Conservation (phyloP, 345 rosid genomes). For the Psidium guajava region DNA sequence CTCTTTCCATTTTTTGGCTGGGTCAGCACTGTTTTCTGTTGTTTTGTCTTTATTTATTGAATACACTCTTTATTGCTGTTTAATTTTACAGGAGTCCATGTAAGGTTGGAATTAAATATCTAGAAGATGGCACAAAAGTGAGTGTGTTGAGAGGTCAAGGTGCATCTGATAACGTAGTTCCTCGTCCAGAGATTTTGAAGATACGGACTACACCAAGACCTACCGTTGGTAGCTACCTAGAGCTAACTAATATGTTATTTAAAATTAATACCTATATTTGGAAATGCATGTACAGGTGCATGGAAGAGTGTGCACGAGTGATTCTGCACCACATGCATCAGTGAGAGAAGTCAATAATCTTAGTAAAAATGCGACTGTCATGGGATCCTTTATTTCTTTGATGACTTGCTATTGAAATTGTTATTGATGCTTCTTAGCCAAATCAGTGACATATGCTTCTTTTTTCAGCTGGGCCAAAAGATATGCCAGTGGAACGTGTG, state of each 20-base stretch:
- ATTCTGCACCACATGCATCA: background rate
- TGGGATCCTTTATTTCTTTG: background rate
- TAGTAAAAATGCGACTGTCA: background rate
- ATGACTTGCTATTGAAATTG: background rate
- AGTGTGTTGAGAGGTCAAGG: constrained; percentile 85
- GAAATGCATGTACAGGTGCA: background rate
- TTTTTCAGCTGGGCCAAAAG: constrained; percentile 81
- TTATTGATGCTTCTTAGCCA: background rate
- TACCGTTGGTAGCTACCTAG: constrained; percentile 39
- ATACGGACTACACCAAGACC: constrained; percentile 87
- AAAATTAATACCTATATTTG: background rate
- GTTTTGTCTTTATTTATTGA: background rate
- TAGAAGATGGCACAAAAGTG: constrained; percentile 97
- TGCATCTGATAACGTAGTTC: constrained; percentile 80
- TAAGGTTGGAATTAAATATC: constrained; percentile 69
- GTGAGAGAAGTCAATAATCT: background rate
- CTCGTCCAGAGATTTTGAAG: constrained; percentile 92
- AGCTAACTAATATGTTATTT: background rate
- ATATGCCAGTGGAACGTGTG: constrained; percentile 72
- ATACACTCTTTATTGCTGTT: background rate
- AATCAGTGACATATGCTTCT: background rate
- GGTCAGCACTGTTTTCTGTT: background rate
- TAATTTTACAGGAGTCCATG: constrained; percentile 51
- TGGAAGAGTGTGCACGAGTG: background rate
- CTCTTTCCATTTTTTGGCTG: background rate